Base-by-base conservation (phyloP, 257 asterid species). In the Solanum habrochaites region DNA sequence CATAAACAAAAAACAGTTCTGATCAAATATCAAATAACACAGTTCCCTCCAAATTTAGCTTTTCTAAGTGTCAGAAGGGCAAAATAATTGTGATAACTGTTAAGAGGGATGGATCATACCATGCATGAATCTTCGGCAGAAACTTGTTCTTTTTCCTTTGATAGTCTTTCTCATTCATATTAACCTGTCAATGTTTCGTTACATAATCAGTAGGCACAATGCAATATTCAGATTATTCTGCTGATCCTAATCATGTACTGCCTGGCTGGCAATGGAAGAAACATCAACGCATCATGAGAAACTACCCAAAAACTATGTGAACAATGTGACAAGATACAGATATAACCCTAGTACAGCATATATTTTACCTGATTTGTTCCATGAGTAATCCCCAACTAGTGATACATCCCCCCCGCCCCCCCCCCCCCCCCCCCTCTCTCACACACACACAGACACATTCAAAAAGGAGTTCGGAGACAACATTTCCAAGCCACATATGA, bases 81-180 rank as follows among this genome's bases (percentile, higher is more conserved):
- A 43, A 78, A 27, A 42, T 75, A 75, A 42, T 42, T 11, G 14
- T 4, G 8, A 72, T 11, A 32, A 77, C 66, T 78, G 66, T 47
- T 78, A 78, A 45, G 40, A 45, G 20, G 75, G 86, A 89, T 35
- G 81, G 81, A 87, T 89, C 91, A 86, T 96, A 97, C 99, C 99
- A 97, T 83, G 99, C 94, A 92, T 97, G 99, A 88, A 97, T 97
- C 93, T 96, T 97, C n/a, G 98, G 97, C 83, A 97, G 99, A 92
- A 95, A 96, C 94, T 97, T 97, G 95, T 97, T 97, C 98, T 97
- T 97, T 90, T 97, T 97, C 85, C 99, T 92, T 89, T 92, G 94
- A 89, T 97, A 97, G 89, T 97, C 99, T 91, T 91, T 97, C 94
- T 97, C 99, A 70, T 93, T 97, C 99, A 97, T 97, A 94, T 97